These are phyloP conservation scores for Seiridium cupressi DNA, from an alignment of 2,329 filamentous ascomycete species.

Conservation along the genomic window DNA sequence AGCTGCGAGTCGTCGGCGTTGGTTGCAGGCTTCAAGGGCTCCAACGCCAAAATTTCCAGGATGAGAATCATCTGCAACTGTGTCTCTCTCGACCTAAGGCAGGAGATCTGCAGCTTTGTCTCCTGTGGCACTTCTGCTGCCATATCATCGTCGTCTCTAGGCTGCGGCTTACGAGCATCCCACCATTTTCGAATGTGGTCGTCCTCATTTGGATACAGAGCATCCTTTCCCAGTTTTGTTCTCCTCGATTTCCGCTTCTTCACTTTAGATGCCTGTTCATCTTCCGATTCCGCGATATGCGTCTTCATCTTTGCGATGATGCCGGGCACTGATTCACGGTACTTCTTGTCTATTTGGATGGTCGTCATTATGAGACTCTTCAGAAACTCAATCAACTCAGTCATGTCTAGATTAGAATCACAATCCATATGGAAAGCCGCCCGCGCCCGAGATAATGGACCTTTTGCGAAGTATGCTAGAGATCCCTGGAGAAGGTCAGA, in stretches of 20 bases:
- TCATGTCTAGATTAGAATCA: conserved; percentile 58
- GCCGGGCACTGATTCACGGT: conserved; percentile 66
- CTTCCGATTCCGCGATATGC: conserved; percentile 54
- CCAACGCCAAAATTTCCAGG: conserved; percentile 72
- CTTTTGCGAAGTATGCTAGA: conserved; percentile 81
- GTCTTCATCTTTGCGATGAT: conserved; percentile 58
- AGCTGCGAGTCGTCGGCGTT: conserved; percentile 44
- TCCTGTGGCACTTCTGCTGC: conserved; percentile 43
- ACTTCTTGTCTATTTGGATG: conserved; percentile 74
- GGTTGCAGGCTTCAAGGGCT: conserved; percentile 45
- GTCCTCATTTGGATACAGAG: conserved; percentile 67
- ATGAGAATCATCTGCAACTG: conserved; percentile 79
- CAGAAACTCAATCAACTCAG: conserved; percentile 67
- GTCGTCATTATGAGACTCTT: conserved; percentile 66
- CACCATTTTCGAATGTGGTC: conserved; percentile 69
- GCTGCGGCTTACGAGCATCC: conserved; percentile 53
- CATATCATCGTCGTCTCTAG: conserved; percentile 37
- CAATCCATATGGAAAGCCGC: conserved; percentile 66
- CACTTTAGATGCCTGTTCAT: conserved; percentile 44
- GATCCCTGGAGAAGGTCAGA: conserved; percentile 53
- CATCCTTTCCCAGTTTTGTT: conserved; percentile 65
- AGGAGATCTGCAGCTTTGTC: conserved; percentile 61
- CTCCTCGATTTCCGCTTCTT: conserved; percentile 59
- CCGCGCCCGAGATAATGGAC: conserved; percentile 72
- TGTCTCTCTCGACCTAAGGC: conserved; percentile 72